A percentile compares a stretch with the other conserved stretches of the same genome.
Evolutionary conservation across 257 asterid species (phyloP).

Genomic region (Capsicum pubescens): DNA sequence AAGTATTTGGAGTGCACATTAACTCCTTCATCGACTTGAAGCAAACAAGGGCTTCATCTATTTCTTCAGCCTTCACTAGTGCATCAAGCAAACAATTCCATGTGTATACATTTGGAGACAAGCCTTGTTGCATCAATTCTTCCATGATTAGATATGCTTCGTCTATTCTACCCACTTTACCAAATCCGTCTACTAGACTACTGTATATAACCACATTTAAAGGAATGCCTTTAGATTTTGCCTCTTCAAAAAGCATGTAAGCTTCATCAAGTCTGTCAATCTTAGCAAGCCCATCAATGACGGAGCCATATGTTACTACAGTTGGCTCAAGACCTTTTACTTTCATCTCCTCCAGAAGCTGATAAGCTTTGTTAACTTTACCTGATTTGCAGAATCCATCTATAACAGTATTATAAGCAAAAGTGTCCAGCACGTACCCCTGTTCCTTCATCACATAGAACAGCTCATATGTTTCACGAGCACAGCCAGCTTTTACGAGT

Average conservation of each 20-base stretch:
- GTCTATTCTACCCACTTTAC: conserved; percentile 93
- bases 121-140: conserved; percentile 85
- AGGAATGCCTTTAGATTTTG: conserved; percentile 73
- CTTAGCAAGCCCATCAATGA: conserved; percentile 95
- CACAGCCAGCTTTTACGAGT: conserved; percentile 85
- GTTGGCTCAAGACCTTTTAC: conserved; percentile 77
- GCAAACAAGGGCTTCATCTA: conserved; percentile 92
- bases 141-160: conserved; percentile 94
- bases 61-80: conserved; percentile 87
- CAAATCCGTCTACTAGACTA: conserved; percentile 92
- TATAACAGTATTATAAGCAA: conserved; percentile 84
- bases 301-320: conserved; percentile 89
- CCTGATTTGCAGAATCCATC: conserved; percentile 96
- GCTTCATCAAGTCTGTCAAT: conserved; percentile 97
- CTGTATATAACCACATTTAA: conserved; percentile 78
- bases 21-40: conserved; percentile 89
- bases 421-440: conserved; percentile 81
- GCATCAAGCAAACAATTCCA: conserved; percentile 99
- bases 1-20: conserved; percentile 68
- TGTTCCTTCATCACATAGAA: conserved; percentile 90
- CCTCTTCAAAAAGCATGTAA: conserved; percentile 98
- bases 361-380: conserved; percentile 94
- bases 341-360: conserved; percentile 94
- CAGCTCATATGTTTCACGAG: conserved; percentile 81
- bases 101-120: conserved; percentile 76